Evolutionary conservation across 2,329 filamentous ascomycete genomes (phyloP).

Genomic region (Trichoderma semiorbis): DNA sequence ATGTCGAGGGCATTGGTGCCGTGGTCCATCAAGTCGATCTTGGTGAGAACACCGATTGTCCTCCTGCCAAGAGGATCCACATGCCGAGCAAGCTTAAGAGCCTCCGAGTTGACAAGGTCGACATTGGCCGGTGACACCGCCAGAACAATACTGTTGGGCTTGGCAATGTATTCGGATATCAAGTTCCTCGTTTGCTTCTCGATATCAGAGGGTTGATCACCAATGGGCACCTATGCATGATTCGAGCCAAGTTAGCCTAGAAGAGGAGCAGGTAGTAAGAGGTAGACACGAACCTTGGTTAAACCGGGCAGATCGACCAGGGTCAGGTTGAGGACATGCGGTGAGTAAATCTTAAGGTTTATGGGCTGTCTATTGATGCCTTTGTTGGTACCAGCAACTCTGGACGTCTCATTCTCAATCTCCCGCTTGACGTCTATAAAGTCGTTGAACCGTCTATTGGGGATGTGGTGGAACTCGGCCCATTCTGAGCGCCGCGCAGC

Average conservation of each 20-base stretch:
- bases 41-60: conserved; percentile 95
- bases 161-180: conserved; percentile 97
- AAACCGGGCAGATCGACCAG: conserved; percentile 92
- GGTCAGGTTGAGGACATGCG: conserved; percentile 92
- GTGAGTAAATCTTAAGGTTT: conserved; percentile 97
- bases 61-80: conserved; percentile 91
- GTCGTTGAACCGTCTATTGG: conserved; percentile 82
- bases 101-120: conserved; percentile 97
- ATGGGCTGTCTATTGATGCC: conserved; percentile 97
- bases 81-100: conserved; percentile 92
- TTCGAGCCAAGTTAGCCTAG: conserved; percentile 20
- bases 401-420: conserved; percentile 93
- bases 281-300: conserved; percentile 66
- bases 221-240: conserved; percentile 74
- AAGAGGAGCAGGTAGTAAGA: background rate
- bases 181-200: conserved; percentile 97
- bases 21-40: conserved; percentile 97
- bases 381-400: conserved; percentile 92
- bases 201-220: conserved; percentile 94
- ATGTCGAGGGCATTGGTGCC: conserved; percentile 98
- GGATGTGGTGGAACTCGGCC: conserved; percentile 96
- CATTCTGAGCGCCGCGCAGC: conserved; percentile 67
- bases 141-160: conserved; percentile 96
- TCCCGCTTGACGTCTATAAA: conserved; percentile 92
- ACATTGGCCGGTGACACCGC: conserved; percentile 97